These are phyloP conservation scores for Phylloboletellus chloephorus DNA, from an alignment of 1,284 basidiomycete genomes.

Conservation along the genomic window DNA sequence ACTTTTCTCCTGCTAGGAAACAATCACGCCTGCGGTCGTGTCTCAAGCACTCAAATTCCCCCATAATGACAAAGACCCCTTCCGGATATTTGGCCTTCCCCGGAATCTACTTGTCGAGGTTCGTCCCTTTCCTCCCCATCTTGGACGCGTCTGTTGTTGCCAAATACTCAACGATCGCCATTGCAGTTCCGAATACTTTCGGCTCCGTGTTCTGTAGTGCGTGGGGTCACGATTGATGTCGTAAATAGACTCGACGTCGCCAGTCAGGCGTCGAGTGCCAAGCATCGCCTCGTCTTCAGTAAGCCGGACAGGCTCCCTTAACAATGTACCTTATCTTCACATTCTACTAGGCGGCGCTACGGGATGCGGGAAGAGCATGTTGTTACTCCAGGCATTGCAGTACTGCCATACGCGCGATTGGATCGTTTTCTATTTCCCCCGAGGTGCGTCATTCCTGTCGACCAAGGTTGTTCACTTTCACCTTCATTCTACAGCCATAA, in stretches of 20 bases:
- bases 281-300: constrained; percentile 60
- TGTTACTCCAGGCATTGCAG: constrained; percentile 77
- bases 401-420: constrained; percentile 69
- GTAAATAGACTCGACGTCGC: constrained; percentile 48
- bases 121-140: constrained; percentile 39
- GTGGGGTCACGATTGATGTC: constrained; percentile 53
- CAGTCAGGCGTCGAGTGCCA: constrained; percentile 36
- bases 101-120: constrained; percentile 63
- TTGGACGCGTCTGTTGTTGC: neutral
- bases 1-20: constrained; percentile 19
- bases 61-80: constrained; percentile 43
- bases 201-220: constrained; percentile 60
- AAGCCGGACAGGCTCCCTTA: constrained; percentile 24
- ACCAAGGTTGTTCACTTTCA: neutral
- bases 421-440: constrained; percentile 87
- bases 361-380: constrained; percentile 81
- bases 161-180: neutral
- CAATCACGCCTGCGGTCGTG: constrained; percentile 24
- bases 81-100: constrained; percentile 60
- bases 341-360: constrained; percentile 56
- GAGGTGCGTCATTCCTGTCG: constrained; percentile 43
- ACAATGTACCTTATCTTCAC: constrained; percentile 4
- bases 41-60: constrained; percentile 32
- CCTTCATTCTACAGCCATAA: constrained; percentile 43
- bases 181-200: constrained; percentile 61